Percentiles rank a stretch among this genome's conserved stretches.
phyloP scores from a whole-genome alignment of 345 rosid species.

The Laguncularia racemosa region DNA sequence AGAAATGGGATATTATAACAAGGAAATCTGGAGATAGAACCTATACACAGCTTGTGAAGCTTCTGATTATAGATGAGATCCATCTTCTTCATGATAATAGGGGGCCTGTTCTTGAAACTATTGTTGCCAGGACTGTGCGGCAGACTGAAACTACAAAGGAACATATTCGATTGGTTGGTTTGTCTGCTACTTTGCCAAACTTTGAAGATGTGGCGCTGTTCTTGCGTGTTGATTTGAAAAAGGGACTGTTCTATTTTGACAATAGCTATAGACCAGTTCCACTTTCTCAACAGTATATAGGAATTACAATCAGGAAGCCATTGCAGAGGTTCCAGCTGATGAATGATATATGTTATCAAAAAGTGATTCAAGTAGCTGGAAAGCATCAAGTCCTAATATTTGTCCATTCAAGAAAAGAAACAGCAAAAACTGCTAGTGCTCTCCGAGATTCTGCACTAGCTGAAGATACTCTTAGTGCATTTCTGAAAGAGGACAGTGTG shows the following conservation, averaged over 20 bases:
- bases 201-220: conserved; percentile 91
- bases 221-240: conserved; percentile 58
- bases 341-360: conserved; percentile 91
- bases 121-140: conserved; percentile 93
- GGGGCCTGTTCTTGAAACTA: conserved; percentile 98
- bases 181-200: conserved; percentile 94
- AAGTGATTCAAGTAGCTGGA: conserved; percentile 87
- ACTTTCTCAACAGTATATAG: conserved; percentile 85
- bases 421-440: conserved; percentile 83
- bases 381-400: conserved; percentile 95
- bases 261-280: conserved; percentile 96
- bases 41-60: conserved; percentile 81
- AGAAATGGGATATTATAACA: conserved; percentile 96
- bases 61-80: conserved; percentile 89
- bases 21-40: conserved; percentile 99
- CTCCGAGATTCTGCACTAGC: conserved; percentile 82
- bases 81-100: conserved; percentile 96
- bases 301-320: conserved; percentile 85
- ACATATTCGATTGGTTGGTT: conserved; percentile 87
- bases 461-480: conserved; percentile 71
- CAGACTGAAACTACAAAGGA: conserved; percentile 90
- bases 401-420: conserved; percentile 95
- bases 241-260: conserved; percentile 84
- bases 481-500: conserved; percentile 79
- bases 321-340: conserved; percentile 94